These are phyloP conservation scores for Trichoderma gamsii DNA, from an alignment of 495 filamentous ascomycete species.

Conservation along the genomic window DNA sequence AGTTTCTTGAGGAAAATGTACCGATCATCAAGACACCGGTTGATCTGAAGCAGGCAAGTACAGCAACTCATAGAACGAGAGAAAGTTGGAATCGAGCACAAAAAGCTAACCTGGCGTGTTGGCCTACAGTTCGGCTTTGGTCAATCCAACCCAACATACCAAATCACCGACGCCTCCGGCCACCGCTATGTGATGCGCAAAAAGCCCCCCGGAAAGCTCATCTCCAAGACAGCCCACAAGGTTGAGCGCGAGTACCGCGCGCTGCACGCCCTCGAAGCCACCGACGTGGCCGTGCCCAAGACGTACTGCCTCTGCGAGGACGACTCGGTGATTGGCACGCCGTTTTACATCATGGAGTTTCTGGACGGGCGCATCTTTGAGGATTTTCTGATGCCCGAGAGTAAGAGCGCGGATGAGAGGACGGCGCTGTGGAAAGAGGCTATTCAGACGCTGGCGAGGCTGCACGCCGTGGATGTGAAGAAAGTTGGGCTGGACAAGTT, in stretches of 20 bases:
- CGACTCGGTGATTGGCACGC: slow-evolving; percentile 67
- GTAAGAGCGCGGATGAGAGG: slow-evolving; percentile 57
- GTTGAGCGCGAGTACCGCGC: slow-evolving; percentile 93
- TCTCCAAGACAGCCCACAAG: slow-evolving; percentile 89
- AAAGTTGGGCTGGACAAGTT: slow-evolving; percentile 62
- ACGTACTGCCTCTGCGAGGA: slow-evolving; percentile 86
- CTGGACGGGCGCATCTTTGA: slow-evolving; percentile 88
- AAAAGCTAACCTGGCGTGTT: slow-evolving; percentile 18
- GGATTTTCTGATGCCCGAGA: slow-evolving; percentile 73
- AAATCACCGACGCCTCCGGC: slow-evolving; percentile 63
- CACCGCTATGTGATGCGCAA: slow-evolving; percentile 80
- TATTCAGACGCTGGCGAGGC: slow-evolving; percentile 71
- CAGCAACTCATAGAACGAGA: not conserved
- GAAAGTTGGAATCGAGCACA: not conserved
- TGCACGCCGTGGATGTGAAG: slow-evolving; percentile 68
- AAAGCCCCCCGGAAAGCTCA: slow-evolving; percentile 86
- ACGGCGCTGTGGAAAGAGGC: slow-evolving; percentile 81
- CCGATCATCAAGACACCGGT: slow-evolving; percentile 75
- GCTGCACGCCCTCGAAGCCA: slow-evolving; percentile 71
- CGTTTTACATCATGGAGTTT: slow-evolving; percentile 96
- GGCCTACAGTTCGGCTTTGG: slow-evolving; percentile 79
- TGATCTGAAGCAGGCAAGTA: slow-evolving; percentile 76
- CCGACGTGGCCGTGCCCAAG: slow-evolving; percentile 80
- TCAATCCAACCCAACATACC: slow-evolving; percentile 95
- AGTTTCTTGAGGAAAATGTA: slow-evolving; percentile 67